Evolutionary conservation across 2,329 filamentous ascomycete genomes (phyloP), one percentile per base, ranked within the genome.

Genomic region (Botrytis galanthina): DNA sequence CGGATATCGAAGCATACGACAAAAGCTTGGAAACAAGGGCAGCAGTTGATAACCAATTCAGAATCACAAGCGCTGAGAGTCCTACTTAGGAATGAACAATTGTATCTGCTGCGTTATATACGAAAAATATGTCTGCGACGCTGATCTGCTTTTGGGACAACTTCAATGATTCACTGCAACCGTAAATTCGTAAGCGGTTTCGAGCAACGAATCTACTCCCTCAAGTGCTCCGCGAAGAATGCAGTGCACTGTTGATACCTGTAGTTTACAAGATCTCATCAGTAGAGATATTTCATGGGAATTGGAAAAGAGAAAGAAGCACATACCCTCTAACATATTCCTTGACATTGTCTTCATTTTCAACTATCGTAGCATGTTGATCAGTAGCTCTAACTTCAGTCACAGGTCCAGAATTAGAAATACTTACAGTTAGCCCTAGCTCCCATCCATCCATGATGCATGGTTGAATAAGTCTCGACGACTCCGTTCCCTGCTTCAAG

Each of bases 351-450:
- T 82, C 82, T 73, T 84, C 82, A 16, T 85, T 80, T 7, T 46
- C 60, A 37, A 71, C 59, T 71, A 29, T 4, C 32, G 7, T 44
- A n/a, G 16, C n/a, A 70, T 44, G 10, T 22, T 32, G 3, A 44
- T 29, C 48, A 54, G 57, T 71, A 18, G 14, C 37, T 62, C 14
- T 14, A n/a, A 62, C 4, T 20, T 51, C 18, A 4, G 29, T 20
- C 14, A 32, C 4, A 29, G 22, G 7, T 26, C 22, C 20, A 63
- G n/a, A 35, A 39, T n/a, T 0, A 57, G n/a, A 5, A 57, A 39
- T 1, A 22, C 22, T 82, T 79, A 18, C 88, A 77, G 54, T 87
- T 81, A 0, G 86, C 84, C 48, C 86, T 82, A 0, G 86, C 85
- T 4, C 85, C 86, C 87, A 89, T 76, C 75, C 77, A 78, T 37